Evolutionary conservation across 768 basidiomycete species (phyloP).

Genomic region (Phylloporus sp.): DNA sequence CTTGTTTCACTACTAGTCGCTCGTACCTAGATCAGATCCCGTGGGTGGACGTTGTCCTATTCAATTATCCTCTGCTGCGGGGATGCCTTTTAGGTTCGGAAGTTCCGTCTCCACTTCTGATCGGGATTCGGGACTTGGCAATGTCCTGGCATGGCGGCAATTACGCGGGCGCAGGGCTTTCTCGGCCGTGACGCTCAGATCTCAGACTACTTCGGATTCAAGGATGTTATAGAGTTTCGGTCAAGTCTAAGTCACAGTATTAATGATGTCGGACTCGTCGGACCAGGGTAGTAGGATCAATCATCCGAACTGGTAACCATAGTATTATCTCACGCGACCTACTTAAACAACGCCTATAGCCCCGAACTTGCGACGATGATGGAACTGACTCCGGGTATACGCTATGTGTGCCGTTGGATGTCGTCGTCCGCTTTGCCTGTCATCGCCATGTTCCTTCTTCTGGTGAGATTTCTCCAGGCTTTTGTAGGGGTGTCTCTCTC

Average conservation of each 20-base stretch:
- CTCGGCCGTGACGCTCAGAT: too few relatives aligned
- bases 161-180: too few relatives aligned
- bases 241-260: too few relatives aligned
- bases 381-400: constrained; percentile 24
- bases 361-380: constrained; percentile 1
- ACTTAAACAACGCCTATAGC: not conserved
- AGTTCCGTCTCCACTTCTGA: too few relatives aligned
- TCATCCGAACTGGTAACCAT: too few relatives aligned
- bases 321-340: not conserved
- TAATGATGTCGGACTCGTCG: not conserved
- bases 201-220: too few relatives aligned
- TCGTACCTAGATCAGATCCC: constrained; percentile 2
- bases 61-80: not conserved
- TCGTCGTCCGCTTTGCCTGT: constrained; percentile 14
- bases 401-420: constrained; percentile 13
- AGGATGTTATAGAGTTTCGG: too few relatives aligned
- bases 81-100: too few relatives aligned
- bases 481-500: constrained; percentile 11
- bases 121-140: too few relatives aligned
- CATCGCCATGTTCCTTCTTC: constrained; percentile 11
- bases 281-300: not conserved
- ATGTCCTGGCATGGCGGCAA: too few relatives aligned
- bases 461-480: constrained; percentile 4
- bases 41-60: not conserved
- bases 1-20: constrained; percentile 5